Base-by-base conservation (phyloP, 176 grass and related monocot species). In the Juncus inflexus region DNA sequence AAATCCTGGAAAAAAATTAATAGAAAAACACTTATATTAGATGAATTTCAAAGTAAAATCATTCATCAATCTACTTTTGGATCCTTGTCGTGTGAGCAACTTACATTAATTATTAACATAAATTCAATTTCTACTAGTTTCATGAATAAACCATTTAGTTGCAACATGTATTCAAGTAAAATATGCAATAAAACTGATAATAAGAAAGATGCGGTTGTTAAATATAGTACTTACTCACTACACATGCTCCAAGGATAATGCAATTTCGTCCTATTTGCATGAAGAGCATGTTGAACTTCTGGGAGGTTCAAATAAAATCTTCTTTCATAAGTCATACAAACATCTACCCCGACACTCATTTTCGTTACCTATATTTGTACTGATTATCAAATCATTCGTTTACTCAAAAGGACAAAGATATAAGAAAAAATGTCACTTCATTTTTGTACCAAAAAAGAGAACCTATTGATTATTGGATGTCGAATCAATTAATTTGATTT, bases 261-360 rank as follows among this genome's bases (percentile, higher is more conserved):
- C 78, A 99, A 73, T 50, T 80, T 84, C 5, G 94, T 99, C 66
- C 85, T 81, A 47, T 99, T 99, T 50, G 94, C 94, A 84, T 99
- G 85, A 6, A 99, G 78, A 65, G 94, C 88, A 15, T 65, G 70
- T 79, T 99, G 94, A 58, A 99, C 94, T 82, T 99, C 85, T 60
- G 85, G 94, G 59, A 92, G 80, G 52, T 90, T 99, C 62, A 92
- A 92, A 73, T 99, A 99, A 83, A 84, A 99, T 62, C 51, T 63
- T 50, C 94, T 92, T 66, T 99, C 94, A 2, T 86, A 84, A 6
- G 80, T 78, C 85, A 99, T 99, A 78, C 94, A 99, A 12, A 99
- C 85, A 76, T 99, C 94, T 28, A 92, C 83, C 7, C 88, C 88
- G 35, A 84, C 8, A 55, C 94, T 99, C 7, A 84, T 86, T 74